Base-by-base conservation (phyloP, 495 filamentous ascomycete genomes). In the Aspergillus avenaceus region DNA sequence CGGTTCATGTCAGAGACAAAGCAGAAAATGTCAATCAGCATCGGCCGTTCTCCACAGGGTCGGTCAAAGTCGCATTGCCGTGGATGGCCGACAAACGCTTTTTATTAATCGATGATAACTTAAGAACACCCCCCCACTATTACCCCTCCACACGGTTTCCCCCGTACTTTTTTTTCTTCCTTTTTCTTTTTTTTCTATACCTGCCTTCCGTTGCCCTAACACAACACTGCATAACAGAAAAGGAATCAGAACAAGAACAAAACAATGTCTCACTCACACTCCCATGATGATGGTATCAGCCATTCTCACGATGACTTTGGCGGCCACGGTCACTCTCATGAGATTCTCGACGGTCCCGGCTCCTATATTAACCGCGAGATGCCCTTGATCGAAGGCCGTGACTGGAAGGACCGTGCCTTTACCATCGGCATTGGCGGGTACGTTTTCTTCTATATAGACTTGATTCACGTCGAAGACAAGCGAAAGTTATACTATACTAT, bases 351-450 rank as follows among this genome's bases (percentile, higher is more conserved):
- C 64, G 92, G 93, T 0, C 93, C 93, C 2, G 93, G 93, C 34
- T 92, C 87, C 48, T 97, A 85, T 69, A 66, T 90, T 7, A 85
- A 84, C 50, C 85, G 92, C n/a, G 93, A 97, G 75, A 89, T 92
- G 85, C 92, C 91, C 26, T 82, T 98, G 41, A 79, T 90, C 52
- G 85, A 95, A 53, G 90, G 89, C 21, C 78, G 93, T 36, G 77
- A 91, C 68, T 98, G 91, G 90, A 79, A 79, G 32, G 91, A 96
- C 55, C 77, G 93, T 24, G 92, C 92, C 18, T 98, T 96, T 57
- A 97, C 93, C 14, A 75, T 97, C 51, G 93, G 93, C 21, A 97
- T 97, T 64, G 93, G 93, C 69, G 93, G 93, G 93, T 96, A 78
- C 52, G 84, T 78, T 16, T 28, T 37, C 31, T 13, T n/a, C 24